A percentile compares a stretch with the other conserved stretches of the same genome.
Conservation (phyloP, 176 grass and related monocot genomes). For the Oryza rufipogon region DNA sequence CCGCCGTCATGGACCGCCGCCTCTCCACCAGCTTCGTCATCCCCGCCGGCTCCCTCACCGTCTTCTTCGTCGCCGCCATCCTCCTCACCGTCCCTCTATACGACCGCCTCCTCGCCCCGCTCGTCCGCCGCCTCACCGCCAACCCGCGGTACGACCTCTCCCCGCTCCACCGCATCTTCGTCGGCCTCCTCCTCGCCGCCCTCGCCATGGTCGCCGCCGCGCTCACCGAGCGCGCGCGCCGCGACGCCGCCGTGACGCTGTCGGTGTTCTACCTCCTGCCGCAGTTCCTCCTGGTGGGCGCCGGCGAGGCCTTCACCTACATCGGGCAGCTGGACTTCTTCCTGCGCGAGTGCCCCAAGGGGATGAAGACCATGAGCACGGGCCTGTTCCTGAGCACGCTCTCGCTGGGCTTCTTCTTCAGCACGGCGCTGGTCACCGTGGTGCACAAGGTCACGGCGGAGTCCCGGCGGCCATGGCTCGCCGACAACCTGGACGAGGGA, state of each 20-base stretch:
- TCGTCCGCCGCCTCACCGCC: conserved; percentile 49
- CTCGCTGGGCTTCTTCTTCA: conserved; percentile 79
- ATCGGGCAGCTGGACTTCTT: conserved; percentile 94
- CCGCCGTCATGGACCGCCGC: conserved; percentile 69
- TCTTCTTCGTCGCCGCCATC: conserved; percentile 88
- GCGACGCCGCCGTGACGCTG: neutral
- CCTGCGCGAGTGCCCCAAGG: conserved; percentile 75
- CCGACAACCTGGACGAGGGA: conserved; percentile 64
- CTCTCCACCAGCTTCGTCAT: conserved; percentile 53
- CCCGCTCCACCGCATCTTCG: conserved; percentile 70
- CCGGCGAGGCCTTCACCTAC: conserved; percentile 91
- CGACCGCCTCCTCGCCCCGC: conserved; percentile 53
- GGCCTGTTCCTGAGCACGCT: conserved; percentile 86
- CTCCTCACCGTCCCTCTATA: conserved; percentile 80
- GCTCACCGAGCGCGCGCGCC: neutral
- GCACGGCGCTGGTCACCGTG: conserved; percentile 57
- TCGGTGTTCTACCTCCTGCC: conserved; percentile 77
- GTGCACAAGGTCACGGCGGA: conserved; percentile 56
- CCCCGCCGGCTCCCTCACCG: conserved; percentile 82
- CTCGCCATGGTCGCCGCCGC: conserved; percentile 59
- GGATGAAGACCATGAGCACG: conserved; percentile 95
- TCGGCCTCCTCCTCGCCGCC: conserved; percentile 63
- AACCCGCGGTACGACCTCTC: conserved; percentile 57
- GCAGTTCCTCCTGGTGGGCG: conserved; percentile 71
- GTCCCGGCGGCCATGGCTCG: conserved; percentile 47